Evolutionary conservation across 495 filamentous ascomycete genomes (phyloP).

Genomic region (Articulospora tetracladia): DNA sequence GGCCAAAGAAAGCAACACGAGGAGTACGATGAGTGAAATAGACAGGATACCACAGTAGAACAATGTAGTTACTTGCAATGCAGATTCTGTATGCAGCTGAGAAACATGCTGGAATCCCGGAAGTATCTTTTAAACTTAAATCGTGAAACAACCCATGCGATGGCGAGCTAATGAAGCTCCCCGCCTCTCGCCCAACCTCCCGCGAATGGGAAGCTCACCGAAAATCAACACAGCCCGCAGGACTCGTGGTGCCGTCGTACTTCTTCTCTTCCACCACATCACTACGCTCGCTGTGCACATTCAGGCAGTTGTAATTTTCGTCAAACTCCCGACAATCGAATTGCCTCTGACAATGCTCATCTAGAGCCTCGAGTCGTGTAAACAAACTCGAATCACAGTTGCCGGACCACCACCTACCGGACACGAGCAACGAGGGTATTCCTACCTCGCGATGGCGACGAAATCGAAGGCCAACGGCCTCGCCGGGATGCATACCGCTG

Average conservation of each 20-base stretch:
- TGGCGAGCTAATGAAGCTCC: neutral
- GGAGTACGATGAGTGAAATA: too few relatives aligned
- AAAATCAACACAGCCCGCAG: conserved; percentile 1
- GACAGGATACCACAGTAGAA: neutral
- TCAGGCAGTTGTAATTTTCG: neutral
- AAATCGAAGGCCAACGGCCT: conserved; percentile 41
- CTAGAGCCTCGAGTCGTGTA: conserved; percentile 17
- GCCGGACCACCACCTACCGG: neutral
- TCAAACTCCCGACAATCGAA: neutral
- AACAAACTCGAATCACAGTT: conserved; percentile 4
- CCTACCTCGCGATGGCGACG: conserved; percentile 34
- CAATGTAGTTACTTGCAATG: too few relatives aligned
- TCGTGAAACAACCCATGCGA: too few relatives aligned
- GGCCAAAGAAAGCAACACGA: neutral
- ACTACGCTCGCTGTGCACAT: neutral
- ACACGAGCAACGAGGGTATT: conserved; percentile 9
- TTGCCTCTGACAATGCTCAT: conserved; percentile 11
- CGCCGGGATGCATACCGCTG: conserved; percentile 69
- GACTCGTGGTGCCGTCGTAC: neutral
- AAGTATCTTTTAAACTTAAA: too few relatives aligned
- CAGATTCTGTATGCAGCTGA: too few relatives aligned
- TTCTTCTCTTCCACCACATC: neutral
- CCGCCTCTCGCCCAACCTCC: neutral
- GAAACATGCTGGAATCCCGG: too few relatives aligned
- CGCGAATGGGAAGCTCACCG: neutral